These are phyloP conservation scores for Dendrocalamus sinicus DNA, from an alignment of 176 grass and related monocot species.

Conservation along the genomic window DNA sequence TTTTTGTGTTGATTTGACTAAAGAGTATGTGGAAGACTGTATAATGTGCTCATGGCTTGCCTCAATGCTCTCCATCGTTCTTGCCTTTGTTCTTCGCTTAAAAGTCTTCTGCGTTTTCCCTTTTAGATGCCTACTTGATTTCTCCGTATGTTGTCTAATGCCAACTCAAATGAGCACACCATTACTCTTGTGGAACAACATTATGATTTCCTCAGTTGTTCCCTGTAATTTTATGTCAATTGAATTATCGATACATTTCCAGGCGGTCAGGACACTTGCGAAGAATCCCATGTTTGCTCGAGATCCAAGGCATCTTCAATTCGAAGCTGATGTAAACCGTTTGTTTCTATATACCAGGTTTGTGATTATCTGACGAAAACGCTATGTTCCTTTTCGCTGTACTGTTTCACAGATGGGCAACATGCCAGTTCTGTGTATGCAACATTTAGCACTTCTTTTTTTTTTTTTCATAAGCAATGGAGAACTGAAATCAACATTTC, in stretches of 20 bases:
- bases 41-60: not conserved
- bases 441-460: not conserved
- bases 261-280: constrained; percentile 70
- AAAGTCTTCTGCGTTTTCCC: not conserved
- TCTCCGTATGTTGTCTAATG: not conserved
- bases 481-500: constrained; percentile 3
- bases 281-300: constrained; percentile 70
- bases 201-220: not conserved
- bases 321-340: constrained; percentile 78
- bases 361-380: constrained; percentile 25
- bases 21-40: not conserved
- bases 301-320: constrained; percentile 90
- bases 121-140: constrained; percentile 12
- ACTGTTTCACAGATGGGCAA: not conserved
- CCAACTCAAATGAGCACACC: not conserved
- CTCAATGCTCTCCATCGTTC: not conserved
- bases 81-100: not conserved
- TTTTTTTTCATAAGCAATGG: not conserved
- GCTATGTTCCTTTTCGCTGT: not conserved
- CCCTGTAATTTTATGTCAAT: constrained; percentile 16
- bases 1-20: not conserved
- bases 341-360: constrained; percentile 95
- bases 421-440: constrained; percentile 7
- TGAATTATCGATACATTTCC: constrained; percentile 30
- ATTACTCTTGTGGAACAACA: not conserved